phyloP scores from a whole-genome alignment of 257 asterid genomes.

The Fraxinus pennsylvanica region DNA sequence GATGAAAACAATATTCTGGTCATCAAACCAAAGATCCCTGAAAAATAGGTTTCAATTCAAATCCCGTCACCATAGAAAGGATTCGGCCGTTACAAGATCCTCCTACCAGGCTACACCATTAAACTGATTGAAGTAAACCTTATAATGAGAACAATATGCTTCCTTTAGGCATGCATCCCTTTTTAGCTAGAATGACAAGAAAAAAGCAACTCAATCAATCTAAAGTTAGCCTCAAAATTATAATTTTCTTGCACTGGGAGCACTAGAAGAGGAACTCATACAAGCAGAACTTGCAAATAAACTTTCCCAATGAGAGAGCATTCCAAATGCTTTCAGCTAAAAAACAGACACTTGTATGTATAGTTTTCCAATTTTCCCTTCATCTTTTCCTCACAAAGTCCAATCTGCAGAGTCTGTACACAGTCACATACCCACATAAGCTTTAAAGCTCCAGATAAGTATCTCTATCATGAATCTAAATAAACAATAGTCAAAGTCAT shows the following conservation, averaged over 20 bases:
- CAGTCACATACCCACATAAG: not conserved
- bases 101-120: not conserved
- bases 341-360: not conserved
- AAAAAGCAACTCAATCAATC: not conserved
- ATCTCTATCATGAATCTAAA: not conserved
- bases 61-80: not conserved
- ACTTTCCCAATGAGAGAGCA: not conserved
- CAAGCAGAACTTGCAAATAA: not conserved
- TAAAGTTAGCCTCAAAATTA: not conserved
- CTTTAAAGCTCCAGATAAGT: not conserved
- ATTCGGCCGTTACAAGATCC: not conserved
- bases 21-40: not conserved
- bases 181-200: not conserved
- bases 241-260: not conserved
- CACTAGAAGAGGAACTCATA: not conserved
- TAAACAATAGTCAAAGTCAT: not conserved
- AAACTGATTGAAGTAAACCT: not conserved
- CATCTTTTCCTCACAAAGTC: not conserved
- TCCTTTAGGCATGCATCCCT: not conserved
- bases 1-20: not conserved
- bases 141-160: not conserved
- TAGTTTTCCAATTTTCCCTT: not conserved
- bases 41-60: not conserved
- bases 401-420: not conserved
- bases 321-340: not conserved